Percentiles rank a stretch among this genome's conserved stretches.
phyloP scores from a whole-genome alignment of 2,329 filamentous ascomycete species.

The Venturia nashicola region DNA sequence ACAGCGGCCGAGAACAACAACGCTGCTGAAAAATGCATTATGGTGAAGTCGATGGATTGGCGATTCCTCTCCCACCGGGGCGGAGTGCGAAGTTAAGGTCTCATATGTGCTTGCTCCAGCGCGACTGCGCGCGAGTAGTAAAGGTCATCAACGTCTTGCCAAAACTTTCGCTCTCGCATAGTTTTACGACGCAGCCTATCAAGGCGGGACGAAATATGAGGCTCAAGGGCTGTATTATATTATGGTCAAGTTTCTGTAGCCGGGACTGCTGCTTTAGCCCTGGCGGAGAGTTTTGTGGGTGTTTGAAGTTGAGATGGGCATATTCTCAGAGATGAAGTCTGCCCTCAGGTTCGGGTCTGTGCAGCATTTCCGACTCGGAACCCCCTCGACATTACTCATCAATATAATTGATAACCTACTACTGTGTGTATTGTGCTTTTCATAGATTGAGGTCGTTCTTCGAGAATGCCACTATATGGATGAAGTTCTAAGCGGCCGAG shows the following conservation, averaged over 20 bases:
- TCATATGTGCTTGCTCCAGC: neutral
- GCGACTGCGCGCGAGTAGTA: neutral
- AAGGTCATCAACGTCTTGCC: neutral
- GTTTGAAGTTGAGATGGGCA: neutral
- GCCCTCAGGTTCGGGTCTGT: too few relatives aligned
- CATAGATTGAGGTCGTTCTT: too few relatives aligned
- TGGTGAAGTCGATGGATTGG: neutral
- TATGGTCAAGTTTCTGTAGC: neutral
- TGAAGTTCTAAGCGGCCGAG: too few relatives aligned
- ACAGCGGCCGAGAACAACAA: neutral
- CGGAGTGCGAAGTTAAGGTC: neutral
- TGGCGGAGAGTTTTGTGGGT: neutral
- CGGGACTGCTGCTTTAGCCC: neutral
- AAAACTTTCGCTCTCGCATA: neutral
- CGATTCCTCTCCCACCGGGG: too few relatives aligned
- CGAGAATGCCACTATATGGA: too few relatives aligned
- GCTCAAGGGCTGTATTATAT: neutral
- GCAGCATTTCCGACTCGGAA: too few relatives aligned
- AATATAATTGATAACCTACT: neutral
- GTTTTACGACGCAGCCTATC: neutral
- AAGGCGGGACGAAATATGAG: neutral
- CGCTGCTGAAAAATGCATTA: neutral
- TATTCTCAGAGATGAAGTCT: neutral
- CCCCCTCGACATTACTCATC: neutral
- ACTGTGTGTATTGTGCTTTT: too few relatives aligned